Evolutionary conservation across 2,329 filamentous ascomycete genomes (phyloP).

Genomic region (Cytospora piceae): DNA sequence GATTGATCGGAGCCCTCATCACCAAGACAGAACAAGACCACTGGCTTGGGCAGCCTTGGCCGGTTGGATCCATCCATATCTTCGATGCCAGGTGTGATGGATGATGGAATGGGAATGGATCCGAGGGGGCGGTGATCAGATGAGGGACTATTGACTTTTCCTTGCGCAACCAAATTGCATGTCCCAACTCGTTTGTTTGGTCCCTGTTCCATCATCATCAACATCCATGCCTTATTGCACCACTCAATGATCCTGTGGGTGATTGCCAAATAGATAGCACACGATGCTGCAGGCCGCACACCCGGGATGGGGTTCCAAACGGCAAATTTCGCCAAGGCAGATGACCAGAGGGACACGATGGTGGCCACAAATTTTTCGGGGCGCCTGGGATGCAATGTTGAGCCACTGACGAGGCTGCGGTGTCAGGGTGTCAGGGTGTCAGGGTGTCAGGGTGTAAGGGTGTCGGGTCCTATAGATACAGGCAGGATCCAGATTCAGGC

Average conservation of each 20-base stretch:
- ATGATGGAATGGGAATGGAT: constrained; percentile 26
- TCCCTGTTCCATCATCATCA: constrained; percentile 28
- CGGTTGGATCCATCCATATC: constrained; percentile 25
- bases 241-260: constrained; percentile 14
- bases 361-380: constrained; percentile 23
- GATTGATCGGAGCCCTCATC: constrained; percentile 1
- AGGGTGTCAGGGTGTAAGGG: no score
- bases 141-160: constrained; percentile 28
- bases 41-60: constrained; percentile 9
- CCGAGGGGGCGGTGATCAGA: constrained; percentile 28
- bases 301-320: constrained; percentile 15
- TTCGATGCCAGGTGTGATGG: constrained; percentile 13
- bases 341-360: constrained; percentile 23
- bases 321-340: constrained; percentile 28
- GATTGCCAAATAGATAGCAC: constrained; percentile 9
- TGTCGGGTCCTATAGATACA: constrained; percentile 11
- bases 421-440: constrained; percentile 1
- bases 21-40: constrained; percentile 16
- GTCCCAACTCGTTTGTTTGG: constrained; percentile 27
- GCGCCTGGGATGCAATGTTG: constrained; percentile 19
- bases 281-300: constrained; percentile 22
- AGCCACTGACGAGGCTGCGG: constrained; percentile 25
- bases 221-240: constrained; percentile 26
- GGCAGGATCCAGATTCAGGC: constrained; percentile 17
- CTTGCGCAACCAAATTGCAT: constrained; percentile 24